phyloP scores from a whole-genome alignment of 169 alveolate genomes.

The Theileria annulata region DNA sequence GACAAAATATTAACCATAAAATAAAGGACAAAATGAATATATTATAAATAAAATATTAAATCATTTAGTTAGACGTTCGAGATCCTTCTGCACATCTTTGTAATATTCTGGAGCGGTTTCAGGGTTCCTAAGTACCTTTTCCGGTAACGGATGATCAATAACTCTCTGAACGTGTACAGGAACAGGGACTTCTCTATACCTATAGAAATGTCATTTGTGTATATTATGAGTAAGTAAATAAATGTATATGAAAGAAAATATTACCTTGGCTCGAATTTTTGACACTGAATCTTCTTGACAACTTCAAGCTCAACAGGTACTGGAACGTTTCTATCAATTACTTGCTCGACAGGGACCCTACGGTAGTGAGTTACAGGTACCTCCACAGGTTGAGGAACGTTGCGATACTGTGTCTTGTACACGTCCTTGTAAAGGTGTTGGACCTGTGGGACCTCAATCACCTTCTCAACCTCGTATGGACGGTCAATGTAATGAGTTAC shows the following conservation, averaged over 20 bases:
- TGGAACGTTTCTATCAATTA: conserved; percentile 88
- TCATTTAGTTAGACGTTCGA: conserved; percentile 21
- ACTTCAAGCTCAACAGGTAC: conserved; percentile 90
- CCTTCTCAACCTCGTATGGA: conserved; percentile 84
- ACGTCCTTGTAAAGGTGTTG: conserved; percentile 85
- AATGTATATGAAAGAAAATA: neutral
- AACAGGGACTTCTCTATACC: conserved; percentile 89
- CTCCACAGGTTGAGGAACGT: conserved; percentile 91
- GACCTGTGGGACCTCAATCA: conserved; percentile 90
- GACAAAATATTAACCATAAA: neutral
- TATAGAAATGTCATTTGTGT: neutral
- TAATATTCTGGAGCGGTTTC: conserved; percentile 39
- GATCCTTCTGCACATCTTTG: conserved; percentile 44
- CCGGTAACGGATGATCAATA: conserved; percentile 88
- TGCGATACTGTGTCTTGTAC: conserved; percentile 88
- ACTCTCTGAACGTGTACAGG: conserved; percentile 90
- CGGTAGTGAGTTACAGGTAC: conserved; percentile 89
- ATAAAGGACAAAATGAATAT: neutral
- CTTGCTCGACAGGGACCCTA: conserved; percentile 86
- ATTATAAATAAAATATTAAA: neutral
- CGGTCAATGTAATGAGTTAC: conserved; percentile 75
- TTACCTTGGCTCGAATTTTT: conserved; percentile 82
- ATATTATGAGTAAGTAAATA: neutral
- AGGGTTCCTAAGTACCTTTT: conserved; percentile 39
- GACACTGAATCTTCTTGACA: conserved; percentile 87